Evolutionary conservation across 2,329 filamentous ascomycete genomes (phyloP), one percentile per base, ranked within the genome.

Genomic region (Beauveria caledonica): DNA sequence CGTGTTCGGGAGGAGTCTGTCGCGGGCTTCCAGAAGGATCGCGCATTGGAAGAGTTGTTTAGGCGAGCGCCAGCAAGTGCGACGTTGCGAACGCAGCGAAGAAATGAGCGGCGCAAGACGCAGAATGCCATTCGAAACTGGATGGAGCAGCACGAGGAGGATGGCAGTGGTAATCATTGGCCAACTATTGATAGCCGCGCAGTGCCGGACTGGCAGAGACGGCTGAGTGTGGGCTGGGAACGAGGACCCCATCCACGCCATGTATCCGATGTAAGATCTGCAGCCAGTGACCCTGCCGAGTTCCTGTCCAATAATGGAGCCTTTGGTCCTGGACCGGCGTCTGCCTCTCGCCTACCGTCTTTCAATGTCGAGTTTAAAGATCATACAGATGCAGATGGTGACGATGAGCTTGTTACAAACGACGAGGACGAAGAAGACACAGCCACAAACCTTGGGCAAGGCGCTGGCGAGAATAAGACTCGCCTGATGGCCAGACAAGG

Each of bases 1-100:
- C 81, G 90, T 19, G 79, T 92, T 27, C 85, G 91, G 49, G 92
- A 96, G 70, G 92, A 92, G 62, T 97, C 92, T 0, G 85, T 96
- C 57, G 86, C 89, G 40, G 94, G 92, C 1, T 93, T 88, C 67
- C 89, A 93, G 67, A 96, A 97, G 69, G 92, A 97, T 66, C 86
- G 86, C 58, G 92, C 91, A 8, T 76, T 97, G 23, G 93, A 96
- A 65, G 92, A 97, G 69, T 91, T 97, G 0, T 97, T 97, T 71
- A 83, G 90, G 63, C 79, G 83, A 19, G 84, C 86, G 0, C 90
- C 89, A 29, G 86, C 87, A 62, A 78, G 84, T 54, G 81, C 81
- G 8, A 79, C 84, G 2, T 74, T 86, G 58, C 80, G 82, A 19
- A 86, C 81, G 1, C 81, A 84, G 52, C 79, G 81, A 53, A 80